A percentile compares a stretch with the other conserved stretches of the same genome.
Conservation (phyloP, 495 filamentous ascomycete genomes). For the Hypoxylon crocopeplum region DNA sequence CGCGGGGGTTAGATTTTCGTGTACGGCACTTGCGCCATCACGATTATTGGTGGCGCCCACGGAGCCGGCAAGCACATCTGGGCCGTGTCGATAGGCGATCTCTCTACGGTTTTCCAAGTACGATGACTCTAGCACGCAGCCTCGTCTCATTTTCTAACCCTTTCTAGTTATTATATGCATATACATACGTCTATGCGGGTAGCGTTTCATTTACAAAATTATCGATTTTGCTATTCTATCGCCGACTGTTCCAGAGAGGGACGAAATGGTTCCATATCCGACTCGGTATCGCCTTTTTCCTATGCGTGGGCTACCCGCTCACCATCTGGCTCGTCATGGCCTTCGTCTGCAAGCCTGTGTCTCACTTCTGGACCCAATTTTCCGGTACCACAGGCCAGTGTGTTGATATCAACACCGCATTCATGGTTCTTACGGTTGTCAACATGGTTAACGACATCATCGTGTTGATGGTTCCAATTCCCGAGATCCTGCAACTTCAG, state of each 20-base stretch:
- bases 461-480: slow-evolving; percentile 52
- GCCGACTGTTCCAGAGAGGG: slow-evolving; percentile 40
- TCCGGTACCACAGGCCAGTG: slow-evolving; percentile 31
- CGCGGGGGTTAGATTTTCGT: slow-evolving; percentile 21
- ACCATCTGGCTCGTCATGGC: slow-evolving; percentile 36
- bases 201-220: slow-evolving; percentile 43
- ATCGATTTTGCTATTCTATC: slow-evolving; percentile 48
- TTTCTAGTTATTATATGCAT: slow-evolving; percentile 41
- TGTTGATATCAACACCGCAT: slow-evolving; percentile 40
- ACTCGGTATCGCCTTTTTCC: slow-evolving; percentile 21
- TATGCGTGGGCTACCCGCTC: slow-evolving; percentile 29
- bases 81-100: slow-evolving; percentile 30
- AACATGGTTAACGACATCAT: slow-evolving; percentile 54
- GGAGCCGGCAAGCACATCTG: slow-evolving; percentile 44
- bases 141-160: background rate
- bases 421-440: slow-evolving; percentile 40
- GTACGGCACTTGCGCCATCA: slow-evolving; percentile 39
- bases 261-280: slow-evolving; percentile 30
- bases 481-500: slow-evolving; percentile 44
- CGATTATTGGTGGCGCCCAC: slow-evolving; percentile 29
- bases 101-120: slow-evolving; percentile 27
- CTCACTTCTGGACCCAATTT: slow-evolving; percentile 45
- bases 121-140: background rate
- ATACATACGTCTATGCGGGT: slow-evolving; percentile 45
- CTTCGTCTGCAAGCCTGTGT: slow-evolving; percentile 40